Percentiles rank a stretch among this genome's conserved stretches.
phyloP scores from a whole-genome alignment of 768 basidiomycete species.

The Crepidotus variabilis region DNA sequence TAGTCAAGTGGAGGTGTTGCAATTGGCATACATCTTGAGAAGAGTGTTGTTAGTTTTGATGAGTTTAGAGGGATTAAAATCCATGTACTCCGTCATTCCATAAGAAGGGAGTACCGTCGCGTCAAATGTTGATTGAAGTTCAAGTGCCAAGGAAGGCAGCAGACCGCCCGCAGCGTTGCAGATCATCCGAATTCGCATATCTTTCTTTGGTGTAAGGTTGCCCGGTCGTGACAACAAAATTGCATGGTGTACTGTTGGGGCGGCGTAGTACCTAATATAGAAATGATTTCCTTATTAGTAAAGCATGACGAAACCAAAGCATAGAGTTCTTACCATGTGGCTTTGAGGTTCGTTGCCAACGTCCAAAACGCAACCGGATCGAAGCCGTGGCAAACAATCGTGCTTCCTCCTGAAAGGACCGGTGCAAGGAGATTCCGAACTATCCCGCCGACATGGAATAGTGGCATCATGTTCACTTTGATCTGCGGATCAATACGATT shows the following conservation, averaged over 20 bases:
- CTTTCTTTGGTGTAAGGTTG: conserved; percentile 23
- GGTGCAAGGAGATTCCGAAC: conserved; percentile 58
- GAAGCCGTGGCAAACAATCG: conserved; percentile 54
- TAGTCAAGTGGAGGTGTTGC: conserved; percentile 41
- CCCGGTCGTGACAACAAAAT: conserved; percentile 36
- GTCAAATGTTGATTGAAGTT: conserved; percentile 44
- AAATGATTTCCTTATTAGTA: neutral
- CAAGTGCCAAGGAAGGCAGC: conserved; percentile 45
- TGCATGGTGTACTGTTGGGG: conserved; percentile 49
- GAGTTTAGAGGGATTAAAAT: conserved; percentile 2
- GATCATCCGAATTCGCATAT: conserved; percentile 41
- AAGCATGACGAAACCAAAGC: neutral
- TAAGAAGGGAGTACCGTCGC: conserved; percentile 57
- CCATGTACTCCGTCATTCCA: conserved; percentile 48
- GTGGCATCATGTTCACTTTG: conserved; percentile 48
- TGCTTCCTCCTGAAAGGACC: conserved; percentile 48
- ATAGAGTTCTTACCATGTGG: conserved; percentile 43
- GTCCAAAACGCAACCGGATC: conserved; percentile 50
- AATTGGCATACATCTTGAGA: conserved; percentile 45
- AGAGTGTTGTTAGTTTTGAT: conserved; percentile 7
- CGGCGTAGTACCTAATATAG: conserved; percentile 41
- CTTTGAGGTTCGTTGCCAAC: conserved; percentile 29
- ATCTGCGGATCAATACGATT: conserved; percentile 1
- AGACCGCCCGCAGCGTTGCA: conserved; percentile 52
- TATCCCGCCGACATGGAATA: conserved; percentile 60